Evolutionary conservation across 768 basidiomycete species (phyloP), one percentile per base, ranked within the genome.

Genomic region (Boletus edulis): DNA sequence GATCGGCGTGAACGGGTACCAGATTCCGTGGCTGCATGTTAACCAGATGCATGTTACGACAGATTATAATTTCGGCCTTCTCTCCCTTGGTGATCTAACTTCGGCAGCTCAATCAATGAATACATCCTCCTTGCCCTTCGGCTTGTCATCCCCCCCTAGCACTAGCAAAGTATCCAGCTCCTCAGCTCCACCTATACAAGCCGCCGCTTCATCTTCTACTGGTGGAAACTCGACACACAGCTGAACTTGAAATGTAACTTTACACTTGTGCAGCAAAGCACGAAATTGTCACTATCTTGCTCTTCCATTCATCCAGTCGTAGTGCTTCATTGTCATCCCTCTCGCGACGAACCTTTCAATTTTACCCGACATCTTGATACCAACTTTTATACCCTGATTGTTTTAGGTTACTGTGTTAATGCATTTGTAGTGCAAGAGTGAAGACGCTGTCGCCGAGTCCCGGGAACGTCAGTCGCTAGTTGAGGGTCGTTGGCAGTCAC

Each of bases 11-110:
- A 77, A 78, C 18, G 84, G 85, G 17, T 89, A 89, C 61, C 72
- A 74, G 54, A 66, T 87, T 41, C 86, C 87, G 12, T 88, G 84
- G 85, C 67, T 88, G 56, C 77, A 86, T 49, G 72, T 87, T 47
- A 67, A 72, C 34, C 84, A 87, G 66, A 69, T 67, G 39, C 60
- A 65, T 43, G 84, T 87, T 8, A 77, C 82, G 14, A 82, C 84
- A 31, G 56, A 64, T 10, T 88, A 86, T 57, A 49, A 61, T 24
- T 18, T 58, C 24, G 58, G 54, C 31, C 15, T 40, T 10, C 20
- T 64, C 20, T 67, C 62, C 22, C 43, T 60, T 2, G 52, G 11
- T 15, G 68, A 70, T 54, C 38, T 69, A 4, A 46, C 55, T 20
- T 61, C 44, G 42, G 59, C 51, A 13, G 60, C 51, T 31, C 58